Evolutionary conservation across 352 stramenopile species (phyloP).

Genomic region (Phytophthora sp.): DNA sequence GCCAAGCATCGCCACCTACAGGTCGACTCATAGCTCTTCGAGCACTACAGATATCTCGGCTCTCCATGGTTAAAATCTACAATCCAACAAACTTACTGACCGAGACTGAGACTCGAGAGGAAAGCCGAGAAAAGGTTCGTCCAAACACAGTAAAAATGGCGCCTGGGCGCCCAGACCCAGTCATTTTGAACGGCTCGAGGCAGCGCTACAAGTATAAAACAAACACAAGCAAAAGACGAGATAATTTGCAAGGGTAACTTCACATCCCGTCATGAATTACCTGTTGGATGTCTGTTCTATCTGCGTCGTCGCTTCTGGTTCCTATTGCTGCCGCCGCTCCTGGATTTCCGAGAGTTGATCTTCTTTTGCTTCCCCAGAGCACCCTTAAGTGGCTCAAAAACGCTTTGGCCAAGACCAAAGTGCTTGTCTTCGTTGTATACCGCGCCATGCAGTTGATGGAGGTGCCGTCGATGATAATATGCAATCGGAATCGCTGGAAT

Average conservation of each 20-base stretch:
- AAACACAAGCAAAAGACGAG: constrained; percentile 10
- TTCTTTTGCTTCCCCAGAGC: constrained; percentile 49
- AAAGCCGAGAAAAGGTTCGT: not conserved
- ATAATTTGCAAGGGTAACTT: constrained; percentile 4
- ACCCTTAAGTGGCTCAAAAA: constrained; percentile 74
- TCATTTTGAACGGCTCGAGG: constrained; percentile 25
- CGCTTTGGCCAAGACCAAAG: constrained; percentile 71
- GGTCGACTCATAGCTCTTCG: constrained; percentile 31
- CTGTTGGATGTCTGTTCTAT: constrained; percentile 19
- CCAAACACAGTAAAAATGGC: constrained; percentile 6
- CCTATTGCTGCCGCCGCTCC: constrained; percentile 42
- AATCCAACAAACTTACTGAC: not conserved
- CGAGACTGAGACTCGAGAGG: not conserved
- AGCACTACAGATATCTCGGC: constrained; percentile 28
- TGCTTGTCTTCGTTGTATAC: constrained; percentile 72
- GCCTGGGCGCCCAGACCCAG: constrained; percentile 12
- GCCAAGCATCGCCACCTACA: constrained; percentile 21
- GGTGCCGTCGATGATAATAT: constrained; percentile 57
- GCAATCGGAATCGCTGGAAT: constrained; percentile 69
- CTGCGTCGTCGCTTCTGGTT: constrained; percentile 59
- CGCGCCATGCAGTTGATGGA: constrained; percentile 43
- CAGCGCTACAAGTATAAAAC: constrained; percentile 16
- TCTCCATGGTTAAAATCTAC: constrained; percentile 1
- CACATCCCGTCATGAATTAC: constrained; percentile 22
- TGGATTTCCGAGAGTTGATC: constrained; percentile 33